These are phyloP conservation scores for Epicoccum sorghinum DNA, from an alignment of 2,329 filamentous ascomycete species.

Conservation along the genomic window DNA sequence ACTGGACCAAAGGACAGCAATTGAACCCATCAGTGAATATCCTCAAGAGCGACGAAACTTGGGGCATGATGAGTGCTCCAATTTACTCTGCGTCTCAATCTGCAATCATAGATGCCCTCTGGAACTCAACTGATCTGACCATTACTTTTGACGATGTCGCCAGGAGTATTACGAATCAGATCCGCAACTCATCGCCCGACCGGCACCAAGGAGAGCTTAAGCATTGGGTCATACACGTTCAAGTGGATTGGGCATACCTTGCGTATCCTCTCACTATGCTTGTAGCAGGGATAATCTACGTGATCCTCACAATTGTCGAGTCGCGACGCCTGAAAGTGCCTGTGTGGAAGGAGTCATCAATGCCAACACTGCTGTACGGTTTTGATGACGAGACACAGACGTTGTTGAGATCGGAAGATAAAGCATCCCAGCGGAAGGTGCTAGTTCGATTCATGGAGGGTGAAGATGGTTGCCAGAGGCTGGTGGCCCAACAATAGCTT, in stretches of 20 bases:
- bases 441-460: background rate
- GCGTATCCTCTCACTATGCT: constrained; percentile 8
- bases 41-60: too few species aligned
- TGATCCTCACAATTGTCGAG: background rate
- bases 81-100: background rate
- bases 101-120: background rate
- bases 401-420: background rate
- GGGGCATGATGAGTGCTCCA: too few species aligned
- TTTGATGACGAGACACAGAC: constrained; percentile 12
- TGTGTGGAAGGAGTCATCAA: constrained; percentile 8
- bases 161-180: constrained; percentile 6
- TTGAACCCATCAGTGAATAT: background rate
- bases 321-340: background rate
- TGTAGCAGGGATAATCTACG: background rate
- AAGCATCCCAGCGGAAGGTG: background rate
- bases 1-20: background rate
- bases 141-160: constrained; percentile 7
- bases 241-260: constrained; percentile 5
- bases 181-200: background rate
- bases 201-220: background rate
- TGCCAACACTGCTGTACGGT: constrained; percentile 10
- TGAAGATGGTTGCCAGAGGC: background rate
- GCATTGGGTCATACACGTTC: constrained; percentile 4
- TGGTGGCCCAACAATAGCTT: background rate
- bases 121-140: constrained; percentile 3